A percentile compares a stretch with the other conserved stretches of the same genome.
phyloP scores from a whole-genome alignment of 1,284 basidiomycete genomes.

The Naganishia albida region DNA sequence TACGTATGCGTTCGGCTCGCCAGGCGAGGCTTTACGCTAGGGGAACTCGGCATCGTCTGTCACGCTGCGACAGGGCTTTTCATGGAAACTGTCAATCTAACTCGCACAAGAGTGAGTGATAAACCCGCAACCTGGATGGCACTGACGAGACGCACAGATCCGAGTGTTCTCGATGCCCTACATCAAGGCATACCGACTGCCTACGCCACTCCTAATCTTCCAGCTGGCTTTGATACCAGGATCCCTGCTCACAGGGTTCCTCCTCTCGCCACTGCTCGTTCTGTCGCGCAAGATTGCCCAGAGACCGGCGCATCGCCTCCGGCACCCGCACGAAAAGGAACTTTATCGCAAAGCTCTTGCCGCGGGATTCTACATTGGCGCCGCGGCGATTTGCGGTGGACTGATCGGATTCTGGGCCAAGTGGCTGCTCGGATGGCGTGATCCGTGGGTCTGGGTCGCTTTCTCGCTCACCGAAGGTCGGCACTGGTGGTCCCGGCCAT shows the following conservation, averaged over 20 bases:
- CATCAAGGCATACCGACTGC: conserved; percentile 88
- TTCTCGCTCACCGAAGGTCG: conserved; percentile 73
- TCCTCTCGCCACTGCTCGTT: conserved; percentile 91
- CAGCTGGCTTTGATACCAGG: conserved; percentile 93
- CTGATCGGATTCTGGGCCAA: conserved; percentile 90
- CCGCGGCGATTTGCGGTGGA: conserved; percentile 74
- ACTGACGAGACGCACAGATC: conserved; percentile 58
- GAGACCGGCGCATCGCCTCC: conserved; percentile 81
- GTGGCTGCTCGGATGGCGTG: conserved; percentile 79
- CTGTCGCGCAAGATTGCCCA: conserved; percentile 91
- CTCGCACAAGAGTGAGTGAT: conserved; percentile 68
- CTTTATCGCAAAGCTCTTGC: conserved; percentile 82
- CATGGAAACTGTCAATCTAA: conserved; percentile 81
- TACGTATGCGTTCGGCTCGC: conserved; percentile 88
- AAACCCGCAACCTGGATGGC: not conserved
- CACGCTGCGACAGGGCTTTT: conserved; percentile 83
- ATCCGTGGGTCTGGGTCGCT: conserved; percentile 87
- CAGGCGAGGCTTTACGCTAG: conserved; percentile 88
- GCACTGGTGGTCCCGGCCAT: conserved; percentile 77
- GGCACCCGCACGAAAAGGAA: conserved; percentile 83
- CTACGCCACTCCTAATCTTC: conserved; percentile 87
- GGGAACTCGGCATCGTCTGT: conserved; percentile 84
- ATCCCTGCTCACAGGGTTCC: conserved; percentile 84
- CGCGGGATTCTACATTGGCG: conserved; percentile 78
- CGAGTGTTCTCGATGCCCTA: conserved; percentile 77